These are phyloP conservation scores for Sisymbrium irio DNA, from an alignment of 345 rosid species.

Conservation along the genomic window DNA sequence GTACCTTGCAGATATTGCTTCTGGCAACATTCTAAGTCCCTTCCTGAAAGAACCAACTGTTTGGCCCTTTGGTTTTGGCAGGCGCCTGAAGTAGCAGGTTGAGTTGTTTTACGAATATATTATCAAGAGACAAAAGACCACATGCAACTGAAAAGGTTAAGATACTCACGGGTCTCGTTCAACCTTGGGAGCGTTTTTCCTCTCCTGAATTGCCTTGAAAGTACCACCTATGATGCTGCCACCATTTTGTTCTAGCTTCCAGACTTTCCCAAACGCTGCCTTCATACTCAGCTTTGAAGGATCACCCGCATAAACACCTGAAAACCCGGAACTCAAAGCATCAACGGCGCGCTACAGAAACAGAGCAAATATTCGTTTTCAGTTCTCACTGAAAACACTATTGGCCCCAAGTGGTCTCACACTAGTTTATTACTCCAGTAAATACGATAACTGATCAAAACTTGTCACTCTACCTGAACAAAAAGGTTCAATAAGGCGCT, in stretches of 20 bases:
- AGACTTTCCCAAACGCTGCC: conserved; percentile 95
- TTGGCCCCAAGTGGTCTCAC: too few species aligned
- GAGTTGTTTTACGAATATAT: neutral
- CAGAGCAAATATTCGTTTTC: neutral
- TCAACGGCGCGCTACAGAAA: neutral
- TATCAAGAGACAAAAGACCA: neutral
- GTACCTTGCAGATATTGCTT: conserved; percentile 82
- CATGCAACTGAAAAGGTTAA: conserved; percentile 21
- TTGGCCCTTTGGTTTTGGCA: conserved; percentile 91
- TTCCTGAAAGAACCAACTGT: conserved; percentile 93
- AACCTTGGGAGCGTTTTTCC: conserved; percentile 56
- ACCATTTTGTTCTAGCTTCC: conserved; percentile 90
- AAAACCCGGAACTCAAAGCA: neutral
- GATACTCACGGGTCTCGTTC: conserved; percentile 76
- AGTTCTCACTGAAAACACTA: neutral
- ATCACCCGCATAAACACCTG: conserved; percentile 96
- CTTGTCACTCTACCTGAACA: conserved; percentile 61
- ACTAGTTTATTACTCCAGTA: neutral
- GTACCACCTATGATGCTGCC: conserved; percentile 88
- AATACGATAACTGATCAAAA: neutral
- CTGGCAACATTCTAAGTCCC: conserved; percentile 84
- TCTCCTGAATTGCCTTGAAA: conserved; percentile 74
- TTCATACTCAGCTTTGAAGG: conserved; percentile 91
- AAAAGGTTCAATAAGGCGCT: conserved; percentile 94
- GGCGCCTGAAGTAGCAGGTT: conserved; percentile 50